A percentile compares a stretch with the other conserved stretches of the same genome.
phyloP scores from a whole-genome alignment of 2,329 filamentous ascomycete genomes.

The Ceratocystis variospora region DNA sequence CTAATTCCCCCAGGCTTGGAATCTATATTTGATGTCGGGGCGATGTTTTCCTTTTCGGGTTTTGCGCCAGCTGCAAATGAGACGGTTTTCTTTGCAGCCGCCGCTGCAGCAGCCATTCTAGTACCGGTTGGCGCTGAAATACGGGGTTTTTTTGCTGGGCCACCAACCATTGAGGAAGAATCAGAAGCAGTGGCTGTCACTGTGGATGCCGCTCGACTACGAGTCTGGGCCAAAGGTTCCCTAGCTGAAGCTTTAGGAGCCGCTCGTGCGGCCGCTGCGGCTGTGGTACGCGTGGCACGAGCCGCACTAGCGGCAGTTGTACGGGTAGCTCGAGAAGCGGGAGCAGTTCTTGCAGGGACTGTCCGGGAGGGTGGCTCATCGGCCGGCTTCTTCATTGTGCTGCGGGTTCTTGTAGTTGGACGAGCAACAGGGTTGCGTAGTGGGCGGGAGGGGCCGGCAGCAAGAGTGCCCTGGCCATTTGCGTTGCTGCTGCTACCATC shows the following conservation, averaged over 20 bases:
- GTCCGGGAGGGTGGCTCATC: constrained; percentile 30
- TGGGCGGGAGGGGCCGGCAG: not conserved
- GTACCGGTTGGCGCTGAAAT: constrained; percentile 25
- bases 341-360: constrained; percentile 19
- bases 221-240: not conserved
- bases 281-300: constrained; percentile 19
- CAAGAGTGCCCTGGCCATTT: constrained; percentile 29
- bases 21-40: constrained; percentile 27
- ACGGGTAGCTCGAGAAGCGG: constrained; percentile 21
- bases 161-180: constrained; percentile 20
- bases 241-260: constrained; percentile 17
- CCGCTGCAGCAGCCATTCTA: constrained; percentile 22
- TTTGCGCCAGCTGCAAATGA: constrained; percentile 40
- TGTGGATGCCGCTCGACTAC: constrained; percentile 7
- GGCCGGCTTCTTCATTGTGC: constrained; percentile 10
- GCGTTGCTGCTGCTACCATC: constrained; percentile 26
- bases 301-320: constrained; percentile 26
- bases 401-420: not conserved
- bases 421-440: not conserved
- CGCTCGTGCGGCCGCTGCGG: constrained; percentile 23
- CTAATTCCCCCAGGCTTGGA: constrained; percentile 30
- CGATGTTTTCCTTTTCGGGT: constrained; percentile 50
- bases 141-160: constrained; percentile 31
- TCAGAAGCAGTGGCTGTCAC: not conserved
- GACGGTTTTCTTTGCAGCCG: constrained; percentile 44